These are phyloP conservation scores for Nigrograna mackinnonii DNA, from an alignment of 2,329 filamentous ascomycete species.

Conservation along the genomic window DNA sequence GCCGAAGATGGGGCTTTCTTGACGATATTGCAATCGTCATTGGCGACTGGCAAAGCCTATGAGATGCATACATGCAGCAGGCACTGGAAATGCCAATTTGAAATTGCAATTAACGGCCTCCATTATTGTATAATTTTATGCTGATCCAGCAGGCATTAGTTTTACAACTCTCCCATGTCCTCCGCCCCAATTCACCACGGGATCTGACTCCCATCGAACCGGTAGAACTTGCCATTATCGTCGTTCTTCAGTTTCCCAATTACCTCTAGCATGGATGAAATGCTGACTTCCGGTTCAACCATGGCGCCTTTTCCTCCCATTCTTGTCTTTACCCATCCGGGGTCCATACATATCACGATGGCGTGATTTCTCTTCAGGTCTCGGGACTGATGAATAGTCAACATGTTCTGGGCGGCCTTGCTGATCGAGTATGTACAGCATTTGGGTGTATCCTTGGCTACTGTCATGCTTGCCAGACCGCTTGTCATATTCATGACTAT, in stretches of 20 bases:
- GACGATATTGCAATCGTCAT: too few relatives aligned
- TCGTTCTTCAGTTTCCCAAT: constrained; percentile 32
- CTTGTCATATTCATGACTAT: constrained; percentile 40
- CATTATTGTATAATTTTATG: too few relatives aligned
- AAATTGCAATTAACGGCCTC: too few relatives aligned
- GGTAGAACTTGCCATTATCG: constrained; percentile 42
- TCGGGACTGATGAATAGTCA: constrained; percentile 47
- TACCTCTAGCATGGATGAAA: constrained; percentile 43
- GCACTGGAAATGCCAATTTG: too few relatives aligned
- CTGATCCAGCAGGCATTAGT: constrained; percentile 9
- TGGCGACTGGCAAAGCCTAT: too few relatives aligned
- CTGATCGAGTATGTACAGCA: constrained; percentile 47
- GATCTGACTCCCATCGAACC: constrained; percentile 38
- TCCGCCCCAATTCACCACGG: constrained; percentile 30
- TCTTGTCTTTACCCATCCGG: constrained; percentile 50
- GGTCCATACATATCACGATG: constrained; percentile 47
- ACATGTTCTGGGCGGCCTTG: constrained; percentile 50
- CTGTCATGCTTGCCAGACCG: constrained; percentile 35
- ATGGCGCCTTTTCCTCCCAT: constrained; percentile 48
- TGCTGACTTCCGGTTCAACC: constrained; percentile 41
- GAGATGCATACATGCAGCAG: too few relatives aligned
- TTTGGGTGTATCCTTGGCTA: constrained; percentile 33
- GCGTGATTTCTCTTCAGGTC: constrained; percentile 39
- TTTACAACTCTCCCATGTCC: constrained; percentile 1
- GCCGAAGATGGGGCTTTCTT: too few relatives aligned